Evolutionary conservation across 176 grass and related monocot species (phyloP).

Genomic region (Oryza longistaminata): DNA sequence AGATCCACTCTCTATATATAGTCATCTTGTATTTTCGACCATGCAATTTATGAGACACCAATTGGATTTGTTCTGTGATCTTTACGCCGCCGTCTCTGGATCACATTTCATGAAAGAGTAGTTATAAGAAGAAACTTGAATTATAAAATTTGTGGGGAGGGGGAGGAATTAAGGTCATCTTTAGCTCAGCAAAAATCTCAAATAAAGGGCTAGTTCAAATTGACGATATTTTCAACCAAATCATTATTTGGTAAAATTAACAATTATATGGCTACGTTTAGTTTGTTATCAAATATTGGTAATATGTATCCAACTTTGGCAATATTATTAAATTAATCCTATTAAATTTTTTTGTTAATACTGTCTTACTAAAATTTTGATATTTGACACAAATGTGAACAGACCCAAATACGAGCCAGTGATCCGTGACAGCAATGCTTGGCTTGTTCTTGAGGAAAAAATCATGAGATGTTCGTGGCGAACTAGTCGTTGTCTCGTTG

Average conservation of each 20-base stretch:
- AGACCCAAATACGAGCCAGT: not conserved
- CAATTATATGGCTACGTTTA: too few species aligned
- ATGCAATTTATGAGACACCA: not conserved
- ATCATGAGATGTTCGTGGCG: not conserved
- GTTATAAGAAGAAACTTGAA: not conserved
- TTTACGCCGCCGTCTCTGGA: not conserved
- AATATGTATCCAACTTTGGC: too few species aligned
- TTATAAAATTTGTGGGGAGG: not conserved
- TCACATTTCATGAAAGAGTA: not conserved
- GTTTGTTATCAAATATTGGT: too few species aligned
- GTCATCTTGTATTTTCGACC: not conserved
- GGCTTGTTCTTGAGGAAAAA: not conserved
- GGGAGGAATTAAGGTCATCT: not conserved
- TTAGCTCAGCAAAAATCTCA: not conserved
- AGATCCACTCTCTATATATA: not conserved
- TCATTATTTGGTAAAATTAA: too few species aligned
- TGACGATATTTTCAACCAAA: too few species aligned
- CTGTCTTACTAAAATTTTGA: too few species aligned
- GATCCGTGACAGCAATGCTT: not conserved
- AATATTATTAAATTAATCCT: too few species aligned
- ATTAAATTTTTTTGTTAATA: too few species aligned
- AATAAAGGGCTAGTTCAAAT: too few species aligned
- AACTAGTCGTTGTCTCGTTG: not conserved
- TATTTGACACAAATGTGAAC: too few species aligned
- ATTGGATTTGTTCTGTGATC: not conserved